phyloP scores from a whole-genome alignment of 495 filamentous ascomycete genomes.

The Staphylotrichum tortipilum region DNA sequence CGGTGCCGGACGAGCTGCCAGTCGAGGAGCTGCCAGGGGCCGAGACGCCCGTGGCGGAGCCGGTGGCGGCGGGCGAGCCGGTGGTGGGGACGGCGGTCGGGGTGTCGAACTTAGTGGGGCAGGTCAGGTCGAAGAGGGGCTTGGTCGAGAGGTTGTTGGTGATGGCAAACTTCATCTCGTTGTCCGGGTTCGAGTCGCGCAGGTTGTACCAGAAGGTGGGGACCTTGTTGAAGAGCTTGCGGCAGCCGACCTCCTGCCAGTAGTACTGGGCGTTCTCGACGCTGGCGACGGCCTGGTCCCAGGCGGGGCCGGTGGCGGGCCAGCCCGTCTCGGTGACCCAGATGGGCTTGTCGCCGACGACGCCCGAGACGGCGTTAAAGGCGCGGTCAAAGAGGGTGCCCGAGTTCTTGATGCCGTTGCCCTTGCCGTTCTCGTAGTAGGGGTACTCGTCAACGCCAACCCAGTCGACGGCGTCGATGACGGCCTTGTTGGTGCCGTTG shows the following conservation, averaged over 20 bases:
- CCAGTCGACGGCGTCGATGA: constrained; percentile 42
- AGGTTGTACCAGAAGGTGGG: constrained; percentile 59
- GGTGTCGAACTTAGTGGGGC: constrained; percentile 37
- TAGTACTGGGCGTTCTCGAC: constrained; percentile 57
- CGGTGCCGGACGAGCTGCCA: constrained; percentile 11
- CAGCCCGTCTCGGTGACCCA: constrained; percentile 49
- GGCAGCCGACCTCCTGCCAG: constrained; percentile 66
- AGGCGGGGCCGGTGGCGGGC: constrained; percentile 33
- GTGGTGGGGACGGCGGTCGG: constrained; percentile 11
- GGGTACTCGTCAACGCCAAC: constrained; percentile 45
- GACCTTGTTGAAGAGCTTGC: constrained; percentile 50
- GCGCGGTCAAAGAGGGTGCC: constrained; percentile 35
- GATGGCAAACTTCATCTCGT: constrained; percentile 37
- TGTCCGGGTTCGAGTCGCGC: constrained; percentile 38
- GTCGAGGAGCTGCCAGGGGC: constrained; percentile 14
- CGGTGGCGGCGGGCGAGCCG: constrained; percentile 10
- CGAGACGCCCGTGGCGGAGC: constrained; percentile 13
- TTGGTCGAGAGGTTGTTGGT: constrained; percentile 44
- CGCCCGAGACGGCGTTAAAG: constrained; percentile 24
- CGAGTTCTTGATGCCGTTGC: constrained; percentile 36
- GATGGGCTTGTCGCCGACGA: constrained; percentile 34
- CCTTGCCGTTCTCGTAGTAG: constrained; percentile 41
- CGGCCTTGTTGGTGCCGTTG: constrained; percentile 38
- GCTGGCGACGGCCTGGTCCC: constrained; percentile 51
- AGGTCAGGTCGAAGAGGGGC: constrained; percentile 52